Conservation (phyloP, 2,329 filamentous ascomycete genomes). For the Scortechinia acanthostroma region DNA sequence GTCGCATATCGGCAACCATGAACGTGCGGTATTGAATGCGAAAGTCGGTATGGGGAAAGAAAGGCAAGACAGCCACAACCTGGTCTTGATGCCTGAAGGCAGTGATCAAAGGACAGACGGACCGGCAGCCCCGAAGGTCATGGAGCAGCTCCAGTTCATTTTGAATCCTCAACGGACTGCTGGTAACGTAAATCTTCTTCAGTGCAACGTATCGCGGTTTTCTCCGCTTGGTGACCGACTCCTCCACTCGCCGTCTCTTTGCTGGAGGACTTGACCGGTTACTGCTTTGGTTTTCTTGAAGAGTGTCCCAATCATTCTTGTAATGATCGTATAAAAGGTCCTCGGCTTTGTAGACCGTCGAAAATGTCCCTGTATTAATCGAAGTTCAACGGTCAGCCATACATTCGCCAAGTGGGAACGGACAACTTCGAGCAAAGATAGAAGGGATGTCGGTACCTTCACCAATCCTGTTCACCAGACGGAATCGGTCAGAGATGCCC, state of each 20-base stretch:
- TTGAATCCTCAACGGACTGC: constrained; percentile 83
- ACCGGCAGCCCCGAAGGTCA: constrained; percentile 73
- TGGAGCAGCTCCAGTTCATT: constrained; percentile 93
- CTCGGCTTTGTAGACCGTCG: constrained; percentile 97
- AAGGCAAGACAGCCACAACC: constrained; percentile 87
- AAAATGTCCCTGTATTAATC: constrained; percentile 89
- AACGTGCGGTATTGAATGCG: constrained; percentile 89
- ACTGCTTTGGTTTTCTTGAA: constrained; percentile 31
- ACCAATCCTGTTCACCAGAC: constrained; percentile 91
- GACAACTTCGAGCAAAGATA: too few species aligned
- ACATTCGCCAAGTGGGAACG: too few species aligned
- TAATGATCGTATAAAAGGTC: constrained; percentile 80
- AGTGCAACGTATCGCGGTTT: constrained; percentile 71
- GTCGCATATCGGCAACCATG: constrained; percentile 75
- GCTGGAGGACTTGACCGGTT: not conserved
- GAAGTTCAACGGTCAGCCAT: too few species aligned
- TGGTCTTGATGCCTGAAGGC: constrained; percentile 93
- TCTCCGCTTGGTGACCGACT: not conserved
- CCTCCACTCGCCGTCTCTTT: not conserved
- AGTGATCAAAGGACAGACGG: constrained; percentile 91
- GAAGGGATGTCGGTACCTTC: constrained; percentile 57
- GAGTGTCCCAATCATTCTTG: constrained; percentile 79
- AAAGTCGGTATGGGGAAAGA: constrained; percentile 93
- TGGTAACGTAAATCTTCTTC: constrained; percentile 99
- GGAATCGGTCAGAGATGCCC: constrained; percentile 76